Evolutionary conservation across 148 eudicot genomes (phyloP).

Genomic region (Oxyria digyna): DNA sequence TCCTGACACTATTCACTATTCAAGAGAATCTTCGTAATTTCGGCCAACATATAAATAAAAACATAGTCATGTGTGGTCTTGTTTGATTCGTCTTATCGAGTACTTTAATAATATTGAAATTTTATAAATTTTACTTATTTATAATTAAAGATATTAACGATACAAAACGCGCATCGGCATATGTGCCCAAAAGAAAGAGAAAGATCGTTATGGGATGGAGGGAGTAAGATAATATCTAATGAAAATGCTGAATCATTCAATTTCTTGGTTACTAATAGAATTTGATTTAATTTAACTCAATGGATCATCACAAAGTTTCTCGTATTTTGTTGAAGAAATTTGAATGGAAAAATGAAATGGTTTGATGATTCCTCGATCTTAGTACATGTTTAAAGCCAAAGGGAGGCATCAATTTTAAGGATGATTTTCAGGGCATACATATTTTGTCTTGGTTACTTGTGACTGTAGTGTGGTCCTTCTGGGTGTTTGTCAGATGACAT

Average conservation of each 20-base stretch:
- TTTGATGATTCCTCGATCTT: background rate
- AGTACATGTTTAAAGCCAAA: slow-evolving; percentile 1
- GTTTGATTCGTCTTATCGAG: too few species aligned
- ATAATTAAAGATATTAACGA: too few species aligned
- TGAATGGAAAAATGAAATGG: background rate
- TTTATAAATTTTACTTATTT: too few species aligned
- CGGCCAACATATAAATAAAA: too few species aligned
- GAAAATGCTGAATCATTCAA: background rate
- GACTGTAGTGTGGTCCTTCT: background rate
- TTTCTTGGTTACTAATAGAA: background rate
- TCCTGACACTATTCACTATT: too few species aligned
- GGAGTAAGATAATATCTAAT: background rate
- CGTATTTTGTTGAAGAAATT: background rate
- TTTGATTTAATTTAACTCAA: background rate
- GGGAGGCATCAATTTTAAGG: background rate
- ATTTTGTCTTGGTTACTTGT: background rate
- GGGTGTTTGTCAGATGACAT: background rate
- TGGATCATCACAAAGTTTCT: too few species aligned
- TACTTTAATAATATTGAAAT: too few species aligned
- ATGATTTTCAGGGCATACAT: background rate
- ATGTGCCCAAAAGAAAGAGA: too few species aligned
- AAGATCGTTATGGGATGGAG: too few species aligned
- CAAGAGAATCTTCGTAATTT: too few species aligned
- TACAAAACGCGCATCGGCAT: too few species aligned
- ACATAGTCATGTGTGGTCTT: too few species aligned